A percentile compares a stretch with the other conserved stretches of the same genome.
These are phyloP conservation scores for Ceriops zippeliana DNA, from an alignment of 345 rosid species.

Conservation along the genomic window DNA sequence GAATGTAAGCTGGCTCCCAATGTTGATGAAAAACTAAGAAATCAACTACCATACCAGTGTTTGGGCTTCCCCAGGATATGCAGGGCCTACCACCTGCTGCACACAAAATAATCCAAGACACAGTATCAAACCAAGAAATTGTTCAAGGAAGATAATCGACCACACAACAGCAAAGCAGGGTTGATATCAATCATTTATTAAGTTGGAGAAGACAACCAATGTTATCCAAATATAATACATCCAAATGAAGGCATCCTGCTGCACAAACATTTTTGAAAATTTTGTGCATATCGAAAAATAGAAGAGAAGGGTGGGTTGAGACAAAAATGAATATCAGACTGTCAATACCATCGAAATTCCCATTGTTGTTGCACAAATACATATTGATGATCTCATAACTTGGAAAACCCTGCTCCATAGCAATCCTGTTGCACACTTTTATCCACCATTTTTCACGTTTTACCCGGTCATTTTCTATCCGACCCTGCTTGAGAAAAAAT, in stretches of 20 bases:
- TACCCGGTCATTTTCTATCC: slow-evolving; percentile 53
- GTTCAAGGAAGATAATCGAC: neutral
- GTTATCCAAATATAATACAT: no score
- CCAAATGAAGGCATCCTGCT: no score
- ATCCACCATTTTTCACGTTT: slow-evolving; percentile 58
- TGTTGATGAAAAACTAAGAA: slow-evolving; percentile 62
- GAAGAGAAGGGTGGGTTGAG: no score
- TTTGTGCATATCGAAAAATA: no score
- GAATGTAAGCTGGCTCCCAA: slow-evolving; percentile 72
- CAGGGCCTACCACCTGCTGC: slow-evolving; percentile 40
- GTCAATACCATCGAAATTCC: slow-evolving; percentile 44
- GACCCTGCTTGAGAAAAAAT: slow-evolving; percentile 36
- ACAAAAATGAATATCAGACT: neutral
- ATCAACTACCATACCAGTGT: slow-evolving; percentile 75
- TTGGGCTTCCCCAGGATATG: slow-evolving; percentile 65
- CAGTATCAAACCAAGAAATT: slow-evolving; percentile 2
- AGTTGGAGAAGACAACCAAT: no score
- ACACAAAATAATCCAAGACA: slow-evolving; percentile 12
- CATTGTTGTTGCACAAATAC: slow-evolving; percentile 49
- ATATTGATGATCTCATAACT: slow-evolving; percentile 60
- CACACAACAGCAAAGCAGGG: neutral
- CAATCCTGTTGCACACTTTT: slow-evolving; percentile 70
- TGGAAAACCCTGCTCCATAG: slow-evolving; percentile 54
- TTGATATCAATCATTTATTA: neutral
- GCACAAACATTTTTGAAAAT: no score